Conservation (phyloP, 495 filamentous ascomycete genomes). For the Trichoderma asperelloides region DNA sequence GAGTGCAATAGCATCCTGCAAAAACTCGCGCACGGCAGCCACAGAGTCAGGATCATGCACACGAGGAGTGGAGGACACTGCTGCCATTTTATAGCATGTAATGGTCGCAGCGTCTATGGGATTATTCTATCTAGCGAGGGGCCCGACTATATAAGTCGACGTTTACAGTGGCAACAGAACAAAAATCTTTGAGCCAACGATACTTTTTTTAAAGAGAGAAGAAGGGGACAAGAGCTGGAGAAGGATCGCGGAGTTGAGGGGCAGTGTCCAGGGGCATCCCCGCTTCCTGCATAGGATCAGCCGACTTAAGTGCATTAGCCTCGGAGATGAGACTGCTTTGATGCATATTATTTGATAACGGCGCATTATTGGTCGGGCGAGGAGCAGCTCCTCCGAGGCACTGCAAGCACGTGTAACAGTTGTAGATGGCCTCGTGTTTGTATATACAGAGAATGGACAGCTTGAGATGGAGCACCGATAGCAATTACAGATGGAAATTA, state of each 20-base stretch:
- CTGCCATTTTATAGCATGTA: constrained; percentile 12
- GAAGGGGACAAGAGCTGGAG: neutral
- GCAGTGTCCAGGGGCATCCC: neutral
- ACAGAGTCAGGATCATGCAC: neutral
- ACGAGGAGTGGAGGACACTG: neutral
- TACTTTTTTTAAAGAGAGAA: neutral
- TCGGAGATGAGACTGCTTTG: neutral
- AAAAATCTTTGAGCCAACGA: neutral
- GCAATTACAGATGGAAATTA: no score
- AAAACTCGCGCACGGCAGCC: constrained; percentile 1
- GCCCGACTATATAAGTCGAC: neutral
- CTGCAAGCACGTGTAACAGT: neutral
- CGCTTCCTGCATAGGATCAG: neutral
- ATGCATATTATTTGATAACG: neutral
- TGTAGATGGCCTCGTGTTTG: neutral
- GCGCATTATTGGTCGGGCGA: neutral
- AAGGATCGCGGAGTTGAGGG: neutral
- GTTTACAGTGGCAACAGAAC: neutral
- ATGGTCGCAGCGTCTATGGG: constrained; percentile 8
- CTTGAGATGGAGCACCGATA: neutral
- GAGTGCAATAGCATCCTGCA: neutral
- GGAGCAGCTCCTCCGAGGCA: neutral
- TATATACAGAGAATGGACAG: neutral
- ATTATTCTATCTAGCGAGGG: constrained; percentile 7
- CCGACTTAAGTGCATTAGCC: neutral